phyloP scores from a whole-genome alignment of 2,329 filamentous ascomycete genomes.

The Alternaria ventricosa region DNA sequence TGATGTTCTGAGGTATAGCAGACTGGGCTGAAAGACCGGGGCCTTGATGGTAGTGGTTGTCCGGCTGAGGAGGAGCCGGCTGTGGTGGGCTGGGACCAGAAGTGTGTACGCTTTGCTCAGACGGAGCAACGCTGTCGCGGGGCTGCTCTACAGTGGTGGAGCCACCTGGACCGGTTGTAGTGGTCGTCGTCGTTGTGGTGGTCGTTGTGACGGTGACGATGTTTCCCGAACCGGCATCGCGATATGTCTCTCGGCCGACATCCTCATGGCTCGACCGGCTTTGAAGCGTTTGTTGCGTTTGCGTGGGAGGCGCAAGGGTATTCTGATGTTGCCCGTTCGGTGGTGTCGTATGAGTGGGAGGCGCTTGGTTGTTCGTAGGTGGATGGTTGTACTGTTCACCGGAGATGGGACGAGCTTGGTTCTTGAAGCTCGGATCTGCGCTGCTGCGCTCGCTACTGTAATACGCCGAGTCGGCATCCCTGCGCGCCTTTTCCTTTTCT shows the following conservation, averaged over 20 bases:
- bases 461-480: constrained; percentile 42
- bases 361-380: constrained; percentile 20
- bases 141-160: constrained; percentile 43
- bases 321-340: constrained; percentile 11
- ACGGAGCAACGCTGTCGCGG: constrained; percentile 15
- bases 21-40: constrained; percentile 20
- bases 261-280: constrained; percentile 33
- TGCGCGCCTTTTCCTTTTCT: constrained; percentile 17
- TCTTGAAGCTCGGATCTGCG: constrained; percentile 41
- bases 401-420: constrained; percentile 34
- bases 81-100: constrained; percentile 44
- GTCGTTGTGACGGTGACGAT: constrained; percentile 46
- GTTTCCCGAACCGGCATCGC: constrained; percentile 41
- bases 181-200: constrained; percentile 47
- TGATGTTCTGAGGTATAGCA: constrained; percentile 14
- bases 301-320: constrained; percentile 22
- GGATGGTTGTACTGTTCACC: constrained; percentile 34
- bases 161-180: constrained; percentile 43
- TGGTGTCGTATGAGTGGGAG: constrained; percentile 13
- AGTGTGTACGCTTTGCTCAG: constrained; percentile 37
- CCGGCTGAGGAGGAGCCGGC: constrained; percentile 30
- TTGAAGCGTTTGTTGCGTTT: constrained; percentile 18
- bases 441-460: constrained; percentile 43
- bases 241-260: constrained; percentile 38
- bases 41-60: constrained; percentile 18